Evolutionary conservation across 345 rosid species (phyloP).

Genomic region (Lagerstroemia speciosa): DNA sequence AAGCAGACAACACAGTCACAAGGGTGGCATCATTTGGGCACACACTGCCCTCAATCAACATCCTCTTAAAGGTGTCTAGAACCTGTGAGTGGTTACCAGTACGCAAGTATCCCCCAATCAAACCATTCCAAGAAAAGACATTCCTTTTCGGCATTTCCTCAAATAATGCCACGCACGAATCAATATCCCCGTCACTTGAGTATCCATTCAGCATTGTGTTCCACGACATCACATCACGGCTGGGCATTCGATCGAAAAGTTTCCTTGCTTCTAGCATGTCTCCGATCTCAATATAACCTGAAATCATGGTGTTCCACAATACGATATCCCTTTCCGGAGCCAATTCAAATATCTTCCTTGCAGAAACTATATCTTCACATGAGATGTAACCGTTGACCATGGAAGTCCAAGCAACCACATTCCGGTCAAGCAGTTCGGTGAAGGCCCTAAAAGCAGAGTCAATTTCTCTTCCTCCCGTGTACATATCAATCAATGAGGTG

Average conservation of each 20-base stretch:
- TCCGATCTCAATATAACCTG: constrained; percentile 54
- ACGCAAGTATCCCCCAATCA: constrained; percentile 53
- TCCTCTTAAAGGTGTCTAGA: constrained; percentile 47
- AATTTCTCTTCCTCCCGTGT: constrained; percentile 35
- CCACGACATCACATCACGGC: constrained; percentile 77
- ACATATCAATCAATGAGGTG: constrained; percentile 62
- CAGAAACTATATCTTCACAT: constrained; percentile 42
- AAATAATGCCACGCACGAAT: constrained; percentile 44
- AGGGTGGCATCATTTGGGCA: constrained; percentile 67
- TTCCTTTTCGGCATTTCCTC: constrained; percentile 64
- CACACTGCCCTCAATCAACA: constrained; percentile 41
- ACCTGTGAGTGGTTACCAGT: constrained; percentile 36
- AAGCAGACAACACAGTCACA: constrained; percentile 58
- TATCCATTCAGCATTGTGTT: constrained; percentile 64
- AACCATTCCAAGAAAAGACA: constrained; percentile 72
- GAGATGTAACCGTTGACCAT: constrained; percentile 52
- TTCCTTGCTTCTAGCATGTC: constrained; percentile 49
- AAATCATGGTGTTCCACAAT: constrained; percentile 69
- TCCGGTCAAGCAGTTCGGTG: constrained; percentile 55
- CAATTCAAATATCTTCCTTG: constrained; percentile 53
- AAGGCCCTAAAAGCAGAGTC: constrained; percentile 50
- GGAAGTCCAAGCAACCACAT: constrained; percentile 68
- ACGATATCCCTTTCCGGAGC: constrained; percentile 68
- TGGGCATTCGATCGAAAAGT: constrained; percentile 61
- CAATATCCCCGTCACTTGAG: constrained; percentile 43